phyloP scores from a whole-genome alignment of 2,329 filamentous ascomycete species.

The Aspergillus brunneoviolaceus region DNA sequence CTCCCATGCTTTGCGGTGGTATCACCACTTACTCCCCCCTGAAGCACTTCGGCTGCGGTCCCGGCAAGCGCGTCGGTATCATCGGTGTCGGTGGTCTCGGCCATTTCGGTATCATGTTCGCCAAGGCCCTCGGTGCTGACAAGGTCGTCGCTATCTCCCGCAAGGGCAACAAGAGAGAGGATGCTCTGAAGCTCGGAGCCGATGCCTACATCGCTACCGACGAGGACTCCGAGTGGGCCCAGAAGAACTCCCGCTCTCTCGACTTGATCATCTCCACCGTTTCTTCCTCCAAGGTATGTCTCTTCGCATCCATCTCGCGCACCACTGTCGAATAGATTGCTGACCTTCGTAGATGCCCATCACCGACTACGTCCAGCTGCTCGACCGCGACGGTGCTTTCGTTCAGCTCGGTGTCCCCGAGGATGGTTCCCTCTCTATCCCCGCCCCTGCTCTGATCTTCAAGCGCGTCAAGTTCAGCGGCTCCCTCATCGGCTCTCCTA shows the following conservation, averaged over 20 bases:
- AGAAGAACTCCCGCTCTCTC: constrained; percentile 47
- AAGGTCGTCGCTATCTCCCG: constrained; percentile 58
- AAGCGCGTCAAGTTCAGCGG: constrained; percentile 52
- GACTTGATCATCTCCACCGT: constrained; percentile 60
- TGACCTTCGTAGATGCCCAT: constrained; percentile 54
- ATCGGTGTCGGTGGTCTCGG: constrained; percentile 17
- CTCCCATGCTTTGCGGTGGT: constrained; percentile 22
- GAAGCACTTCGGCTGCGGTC: constrained; percentile 17
- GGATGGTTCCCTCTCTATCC: constrained; percentile 52
- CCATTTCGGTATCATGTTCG: constrained; percentile 20
- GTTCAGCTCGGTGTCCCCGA: constrained; percentile 68
- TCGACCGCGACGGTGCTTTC: constrained; percentile 58
- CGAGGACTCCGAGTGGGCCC: constrained; percentile 54
- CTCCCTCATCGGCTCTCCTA: constrained; percentile 40
- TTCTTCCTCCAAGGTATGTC: constrained; percentile 37
- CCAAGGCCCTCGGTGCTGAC: constrained; percentile 35
- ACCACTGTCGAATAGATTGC: neutral
- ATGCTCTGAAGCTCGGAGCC: constrained; percentile 56
- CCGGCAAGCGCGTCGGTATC: constrained; percentile 18
- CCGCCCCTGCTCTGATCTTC: constrained; percentile 56
- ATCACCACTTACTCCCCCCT: constrained; percentile 20
- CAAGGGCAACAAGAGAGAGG: constrained; percentile 50
- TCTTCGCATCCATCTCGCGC: neutral
- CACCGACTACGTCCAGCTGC: constrained; percentile 58
- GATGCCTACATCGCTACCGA: constrained; percentile 57